Percentiles rank a stretch among this genome's conserved stretches.
phyloP scores from a whole-genome alignment of 371 early-diverging fungal genomes.

The Mortierella sp. region DNA sequence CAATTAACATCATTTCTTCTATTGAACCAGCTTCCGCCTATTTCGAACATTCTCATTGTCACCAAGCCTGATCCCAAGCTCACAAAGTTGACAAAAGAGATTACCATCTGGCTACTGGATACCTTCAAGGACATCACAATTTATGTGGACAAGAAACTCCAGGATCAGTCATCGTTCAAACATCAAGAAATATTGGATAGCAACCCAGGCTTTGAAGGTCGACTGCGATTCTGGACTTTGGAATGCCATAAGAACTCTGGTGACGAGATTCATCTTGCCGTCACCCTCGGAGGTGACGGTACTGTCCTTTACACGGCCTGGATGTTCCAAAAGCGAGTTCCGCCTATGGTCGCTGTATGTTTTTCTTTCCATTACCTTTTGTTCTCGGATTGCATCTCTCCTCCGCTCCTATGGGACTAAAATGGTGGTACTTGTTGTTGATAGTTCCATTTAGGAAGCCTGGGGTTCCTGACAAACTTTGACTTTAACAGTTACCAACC shows the following conservation, averaged over 20 bases:
- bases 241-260: constrained; percentile 55
- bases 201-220: constrained; percentile 46
- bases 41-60: constrained; percentile 73
- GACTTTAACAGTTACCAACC: constrained; percentile 71
- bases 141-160: constrained; percentile 59
- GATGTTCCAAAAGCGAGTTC: constrained; percentile 88
- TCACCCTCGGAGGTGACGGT: constrained; percentile 86
- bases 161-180: constrained; percentile 55
- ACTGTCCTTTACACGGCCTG: constrained; percentile 87
- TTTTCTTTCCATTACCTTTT: background rate
- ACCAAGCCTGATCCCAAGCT: constrained; percentile 89
- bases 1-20: background rate
- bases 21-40: constrained; percentile 31
- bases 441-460: constrained; percentile 87
- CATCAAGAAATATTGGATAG: constrained; percentile 49
- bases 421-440: background rate
- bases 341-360: constrained; percentile 82
- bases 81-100: constrained; percentile 79
- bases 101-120: constrained; percentile 80
- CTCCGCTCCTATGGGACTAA: background rate
- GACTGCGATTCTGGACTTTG: constrained; percentile 65
- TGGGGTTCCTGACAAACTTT: constrained; percentile 94
- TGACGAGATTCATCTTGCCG: constrained; percentile 56
- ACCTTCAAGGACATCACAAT: constrained; percentile 46
- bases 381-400: background rate